A percentile compares a stretch with the other conserved stretches of the same genome.
phyloP scores from a whole-genome alignment of 805 yeast genomes.

The Spathaspora sp. region DNA sequence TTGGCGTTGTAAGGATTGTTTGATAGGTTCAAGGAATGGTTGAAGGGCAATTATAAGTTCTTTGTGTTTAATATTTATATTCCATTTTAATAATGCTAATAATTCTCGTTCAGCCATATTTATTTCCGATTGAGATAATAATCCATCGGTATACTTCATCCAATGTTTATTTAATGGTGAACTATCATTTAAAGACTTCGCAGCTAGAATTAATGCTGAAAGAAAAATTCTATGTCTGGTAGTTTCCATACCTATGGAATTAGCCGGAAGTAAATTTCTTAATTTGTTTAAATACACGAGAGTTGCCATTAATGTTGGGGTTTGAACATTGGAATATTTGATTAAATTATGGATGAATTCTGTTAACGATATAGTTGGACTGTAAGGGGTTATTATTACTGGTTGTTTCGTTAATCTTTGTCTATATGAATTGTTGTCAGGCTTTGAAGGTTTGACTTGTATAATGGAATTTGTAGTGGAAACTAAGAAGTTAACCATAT shows the following conservation, averaged over 20 bases:
- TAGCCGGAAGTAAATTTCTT: slow-evolving; percentile 74
- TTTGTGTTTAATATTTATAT: slow-evolving; percentile 61
- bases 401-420: neutral
- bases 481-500: slow-evolving; percentile 57
- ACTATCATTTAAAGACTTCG: slow-evolving; percentile 88
- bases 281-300: slow-evolving; percentile 78
- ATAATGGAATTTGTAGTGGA: slow-evolving; percentile 58
- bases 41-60: slow-evolving; percentile 70
- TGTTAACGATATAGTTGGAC: slow-evolving; percentile 32
- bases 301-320: slow-evolving; percentile 92
- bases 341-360: slow-evolving; percentile 72
- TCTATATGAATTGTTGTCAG: neutral
- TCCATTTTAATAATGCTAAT: slow-evolving; percentile 81
- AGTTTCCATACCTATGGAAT: slow-evolving; percentile 88
- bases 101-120: slow-evolving; percentile 90
- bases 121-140: slow-evolving; percentile 71
- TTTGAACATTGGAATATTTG: slow-evolving; percentile 83
- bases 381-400: slow-evolving; percentile 14
- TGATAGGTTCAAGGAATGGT: slow-evolving; percentile 75
- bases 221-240: slow-evolving; percentile 90
- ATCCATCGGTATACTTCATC: slow-evolving; percentile 88
- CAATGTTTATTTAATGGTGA: slow-evolving; percentile 95
- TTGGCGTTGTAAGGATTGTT: slow-evolving; percentile 39
- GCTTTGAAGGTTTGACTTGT: slow-evolving; percentile 30
- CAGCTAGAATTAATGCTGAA: slow-evolving; percentile 86